Conservation (phyloP, 108 stramenopile species). For the Ochromonas danica region DNA sequence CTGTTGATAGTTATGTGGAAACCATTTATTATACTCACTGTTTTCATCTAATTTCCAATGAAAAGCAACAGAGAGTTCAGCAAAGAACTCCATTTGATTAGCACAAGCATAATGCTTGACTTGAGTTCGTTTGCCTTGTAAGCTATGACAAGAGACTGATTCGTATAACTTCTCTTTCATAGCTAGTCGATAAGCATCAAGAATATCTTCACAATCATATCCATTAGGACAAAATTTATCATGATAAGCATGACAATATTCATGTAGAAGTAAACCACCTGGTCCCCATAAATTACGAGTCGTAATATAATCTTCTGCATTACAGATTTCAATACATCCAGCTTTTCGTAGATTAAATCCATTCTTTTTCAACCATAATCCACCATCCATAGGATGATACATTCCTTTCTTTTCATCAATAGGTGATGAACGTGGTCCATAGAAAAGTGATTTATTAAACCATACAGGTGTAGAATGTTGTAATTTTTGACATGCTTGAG, state of each 20-base stretch:
- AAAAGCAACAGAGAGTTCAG: conserved; percentile 78
- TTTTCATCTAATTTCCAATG: conserved; percentile 50
- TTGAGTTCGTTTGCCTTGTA: not conserved
- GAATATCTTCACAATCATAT: conserved; percentile 69
- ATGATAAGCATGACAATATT: conserved; percentile 80
- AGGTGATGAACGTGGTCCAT: not conserved
- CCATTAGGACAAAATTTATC: conserved; percentile 61
- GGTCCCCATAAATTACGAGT: conserved; percentile 71
- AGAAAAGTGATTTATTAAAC: not conserved
- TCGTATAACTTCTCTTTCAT: conserved; percentile 79
- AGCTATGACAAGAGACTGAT: conserved; percentile 62
- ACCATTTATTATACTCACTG: conserved; percentile 83
- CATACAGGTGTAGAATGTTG: conserved; percentile 8
- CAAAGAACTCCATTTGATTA: conserved; percentile 84
- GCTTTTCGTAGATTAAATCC: conserved; percentile 54
- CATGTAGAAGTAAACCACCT: conserved; percentile 75
- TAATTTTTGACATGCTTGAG: not conserved
- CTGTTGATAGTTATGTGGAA: conserved; percentile 71
- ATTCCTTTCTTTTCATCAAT: not conserved
- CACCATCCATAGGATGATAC: conserved; percentile 30
- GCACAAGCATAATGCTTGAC: conserved; percentile 66
- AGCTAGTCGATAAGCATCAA: conserved; percentile 65
- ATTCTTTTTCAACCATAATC: not conserved
- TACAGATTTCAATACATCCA: conserved; percentile 70
- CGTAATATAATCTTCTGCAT: conserved; percentile 55